These are phyloP conservation scores for Nicotiana rustica DNA, from an alignment of 305 asterid genomes.

Conservation along the genomic window DNA sequence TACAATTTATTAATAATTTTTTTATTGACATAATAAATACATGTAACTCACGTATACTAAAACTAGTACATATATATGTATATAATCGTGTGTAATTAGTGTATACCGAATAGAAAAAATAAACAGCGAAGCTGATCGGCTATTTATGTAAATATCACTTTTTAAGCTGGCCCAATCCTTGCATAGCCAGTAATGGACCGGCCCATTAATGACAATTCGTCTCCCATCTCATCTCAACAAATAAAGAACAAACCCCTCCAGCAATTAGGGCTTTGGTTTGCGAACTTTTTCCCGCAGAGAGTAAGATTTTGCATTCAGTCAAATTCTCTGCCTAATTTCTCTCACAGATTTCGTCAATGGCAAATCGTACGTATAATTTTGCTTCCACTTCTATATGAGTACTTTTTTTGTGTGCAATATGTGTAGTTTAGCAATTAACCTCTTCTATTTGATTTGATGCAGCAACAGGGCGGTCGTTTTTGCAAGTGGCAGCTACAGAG, in stretches of 20 bases:
- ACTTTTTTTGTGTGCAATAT: neutral
- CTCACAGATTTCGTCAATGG: slow-evolving; percentile 22
- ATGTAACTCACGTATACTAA: no score
- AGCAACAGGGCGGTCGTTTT: slow-evolving; percentile 69
- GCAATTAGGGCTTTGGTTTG: slow-evolving; percentile 32
- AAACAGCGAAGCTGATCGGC: no score
- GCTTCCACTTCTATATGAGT: neutral
- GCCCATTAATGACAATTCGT: neutral
- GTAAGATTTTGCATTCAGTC: neutral
- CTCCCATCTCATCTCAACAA: neutral
- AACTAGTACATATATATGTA: no score
- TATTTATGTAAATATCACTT: no score
- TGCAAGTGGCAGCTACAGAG: slow-evolving; percentile 89
- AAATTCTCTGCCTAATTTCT: neutral
- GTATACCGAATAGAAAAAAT: no score
- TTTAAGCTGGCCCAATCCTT: neutral
- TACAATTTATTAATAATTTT: no score
- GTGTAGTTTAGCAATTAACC: slow-evolving; percentile 3
- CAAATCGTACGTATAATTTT: slow-evolving; percentile 27
- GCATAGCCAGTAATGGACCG: neutral
- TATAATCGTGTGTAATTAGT: no score
- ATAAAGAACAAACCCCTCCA: neutral
- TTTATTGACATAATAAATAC: no score
- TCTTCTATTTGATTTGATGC: slow-evolving; percentile 14
- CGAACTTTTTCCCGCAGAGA: neutral